Evolutionary conservation across 73 alveolate species (phyloP).

Genomic region (Blepharisma stoltei): DNA sequence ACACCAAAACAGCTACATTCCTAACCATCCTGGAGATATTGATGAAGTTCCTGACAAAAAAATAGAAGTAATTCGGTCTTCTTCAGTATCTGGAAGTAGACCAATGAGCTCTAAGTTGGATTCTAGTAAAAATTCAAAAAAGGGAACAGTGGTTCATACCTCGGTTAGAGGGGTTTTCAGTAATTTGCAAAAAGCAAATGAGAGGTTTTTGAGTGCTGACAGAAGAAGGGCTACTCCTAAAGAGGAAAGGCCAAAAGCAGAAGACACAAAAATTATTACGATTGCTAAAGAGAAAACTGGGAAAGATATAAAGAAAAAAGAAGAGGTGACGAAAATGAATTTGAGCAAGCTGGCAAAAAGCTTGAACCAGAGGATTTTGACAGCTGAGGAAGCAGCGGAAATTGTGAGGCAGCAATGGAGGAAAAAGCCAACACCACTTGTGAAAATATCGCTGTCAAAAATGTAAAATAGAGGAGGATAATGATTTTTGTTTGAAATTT

Average conservation of each 20-base stretch:
- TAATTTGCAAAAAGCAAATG: not conserved
- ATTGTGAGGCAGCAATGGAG: not conserved
- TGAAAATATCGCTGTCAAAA: not conserved
- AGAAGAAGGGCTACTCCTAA: not conserved
- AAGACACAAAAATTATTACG: not conserved
- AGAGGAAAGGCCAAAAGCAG: not conserved
- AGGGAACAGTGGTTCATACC: not conserved
- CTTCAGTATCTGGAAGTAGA: not conserved
- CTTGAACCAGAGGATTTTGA: not conserved
- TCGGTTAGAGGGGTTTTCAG: no score
- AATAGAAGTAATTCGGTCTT: not conserved
- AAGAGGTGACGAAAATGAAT: not conserved
- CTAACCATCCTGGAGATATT: not conserved
- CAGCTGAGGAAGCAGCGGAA: constrained; percentile 8
- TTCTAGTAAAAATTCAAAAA: constrained; percentile 5
- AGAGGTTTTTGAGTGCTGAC: constrained; percentile 5
- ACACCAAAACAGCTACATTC: not conserved
- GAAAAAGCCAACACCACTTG: constrained; percentile 9
- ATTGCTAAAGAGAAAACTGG: not conserved
- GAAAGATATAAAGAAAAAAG: no score
- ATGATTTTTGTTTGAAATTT: not conserved
- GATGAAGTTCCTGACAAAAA: not conserved
- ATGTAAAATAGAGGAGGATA: not conserved
- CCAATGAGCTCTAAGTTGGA: constrained; percentile 4
- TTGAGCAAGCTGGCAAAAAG: not conserved